A percentile compares a stretch with the other conserved stretches of the same genome.
These are phyloP conservation scores for Fusarium austroafricanum DNA, from an alignment of 2,329 filamentous ascomycete species.

Conservation along the genomic window DNA sequence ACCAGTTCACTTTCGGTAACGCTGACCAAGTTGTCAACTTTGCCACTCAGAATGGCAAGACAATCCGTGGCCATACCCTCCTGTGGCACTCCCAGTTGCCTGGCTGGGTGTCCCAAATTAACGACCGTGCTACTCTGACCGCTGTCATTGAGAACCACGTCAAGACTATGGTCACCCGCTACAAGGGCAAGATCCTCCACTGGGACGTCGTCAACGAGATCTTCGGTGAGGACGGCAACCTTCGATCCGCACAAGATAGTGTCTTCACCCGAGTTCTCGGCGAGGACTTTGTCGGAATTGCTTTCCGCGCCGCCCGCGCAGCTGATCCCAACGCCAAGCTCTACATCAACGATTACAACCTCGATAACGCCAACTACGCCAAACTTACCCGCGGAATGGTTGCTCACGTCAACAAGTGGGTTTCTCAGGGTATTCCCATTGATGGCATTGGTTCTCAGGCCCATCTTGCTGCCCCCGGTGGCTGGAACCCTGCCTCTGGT, in stretches of 20 bases:
- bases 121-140: conserved; percentile 63
- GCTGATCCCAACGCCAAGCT: conserved; percentile 76
- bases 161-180: conserved; percentile 66
- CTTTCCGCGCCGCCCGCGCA: conserved; percentile 74
- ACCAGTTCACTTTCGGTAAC: conserved; percentile 67
- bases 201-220: conserved; percentile 73
- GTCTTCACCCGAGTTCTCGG: conserved; percentile 77
- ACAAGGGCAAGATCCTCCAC: conserved; percentile 70
- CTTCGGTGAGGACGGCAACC: conserved; percentile 69
- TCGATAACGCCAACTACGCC: conserved; percentile 68
- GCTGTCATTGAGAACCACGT: conserved; percentile 70
- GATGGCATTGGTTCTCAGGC: conserved; percentile 67
- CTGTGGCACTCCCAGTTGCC: conserved; percentile 73
- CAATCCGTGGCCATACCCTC: conserved; percentile 73
- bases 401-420: conserved; percentile 71
- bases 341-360: conserved; percentile 82
- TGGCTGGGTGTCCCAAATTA: conserved; percentile 68
- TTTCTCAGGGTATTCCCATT: conserved; percentile 64
- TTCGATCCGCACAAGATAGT: conserved; percentile 58
- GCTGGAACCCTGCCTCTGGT: conserved; percentile 63
- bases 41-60: conserved; percentile 66
- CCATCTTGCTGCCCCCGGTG: conserved; percentile 57
- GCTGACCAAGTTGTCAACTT: conserved; percentile 71
- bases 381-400: conserved; percentile 70
- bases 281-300: conserved; percentile 75